Conservation (phyloP, 352 stramenopile species). For the Globisporangium iwayamae region DNA sequence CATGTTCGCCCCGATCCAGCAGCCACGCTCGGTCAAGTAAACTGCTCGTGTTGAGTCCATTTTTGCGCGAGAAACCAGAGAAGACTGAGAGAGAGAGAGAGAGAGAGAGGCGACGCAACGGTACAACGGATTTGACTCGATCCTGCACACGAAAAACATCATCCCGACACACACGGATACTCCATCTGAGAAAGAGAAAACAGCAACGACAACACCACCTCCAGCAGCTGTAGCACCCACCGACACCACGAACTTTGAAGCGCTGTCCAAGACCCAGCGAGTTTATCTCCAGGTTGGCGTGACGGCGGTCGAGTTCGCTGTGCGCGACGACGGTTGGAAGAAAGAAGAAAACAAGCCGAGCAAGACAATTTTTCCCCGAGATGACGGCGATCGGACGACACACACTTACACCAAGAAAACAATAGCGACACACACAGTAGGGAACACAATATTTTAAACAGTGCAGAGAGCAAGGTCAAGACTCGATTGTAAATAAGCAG, state of each 20-base stretch:
- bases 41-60: not conserved
- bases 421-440: conserved; percentile 5
- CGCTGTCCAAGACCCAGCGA: not conserved
- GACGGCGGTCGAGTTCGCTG: conserved; percentile 2
- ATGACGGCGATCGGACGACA: conserved; percentile 2
- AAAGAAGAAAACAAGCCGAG: conserved; percentile 11
- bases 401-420: conserved; percentile 6
- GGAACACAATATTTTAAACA: conserved; percentile 10
- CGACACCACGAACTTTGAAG: not conserved
- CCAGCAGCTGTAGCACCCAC: conserved; percentile 6
- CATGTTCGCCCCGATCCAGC: conserved; percentile 49
- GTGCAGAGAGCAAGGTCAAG: conserved; percentile 7
- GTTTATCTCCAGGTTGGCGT: not conserved
- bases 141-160: conserved; percentile 22
- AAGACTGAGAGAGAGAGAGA: not conserved
- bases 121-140: conserved; percentile 11
- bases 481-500: conserved; percentile 11
- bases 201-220: not conserved
- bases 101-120: not conserved
- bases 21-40: conserved; percentile 72
- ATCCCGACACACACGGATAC: conserved; percentile 16
- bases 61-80: not conserved
- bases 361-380: conserved; percentile 6
- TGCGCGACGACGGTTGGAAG: not conserved
- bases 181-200: conserved; percentile 21